Evolutionary conservation across 164 flowering plant genomes (phyloP), one percentile per base, ranked within the genome.

Genomic region (Saururus chinensis): DNA sequence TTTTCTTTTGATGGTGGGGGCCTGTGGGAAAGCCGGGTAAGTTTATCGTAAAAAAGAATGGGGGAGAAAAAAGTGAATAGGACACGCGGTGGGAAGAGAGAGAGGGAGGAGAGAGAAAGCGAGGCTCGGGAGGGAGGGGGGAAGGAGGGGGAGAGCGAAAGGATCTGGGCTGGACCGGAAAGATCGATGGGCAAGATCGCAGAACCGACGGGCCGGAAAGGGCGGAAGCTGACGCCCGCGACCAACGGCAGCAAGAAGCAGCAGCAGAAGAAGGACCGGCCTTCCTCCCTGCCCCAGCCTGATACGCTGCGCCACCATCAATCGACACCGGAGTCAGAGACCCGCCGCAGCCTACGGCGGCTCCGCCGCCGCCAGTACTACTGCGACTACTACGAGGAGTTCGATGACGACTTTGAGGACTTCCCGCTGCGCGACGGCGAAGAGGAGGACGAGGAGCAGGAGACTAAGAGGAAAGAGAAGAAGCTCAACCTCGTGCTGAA

Each of bases 181-280:
- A 30, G 9, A 64, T 10, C 41, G 48, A 88, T 88, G 98, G 85
- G 75, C 24, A 86, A 85, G 84, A 81, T 84, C 82, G 85, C 76
- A 57, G 63, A 54, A 22, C 26, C 68, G 57, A 19, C 63, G 51
- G 62, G 45, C 58, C 52, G 53, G 63, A 37, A 59, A 57, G 48
- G 60, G 61, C 59, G 59, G 61, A 59, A 59, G 63, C 51, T 24
- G 30, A 48, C 51, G 61, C 49, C 49, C 17, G 49, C 49, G 49
- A 17, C 14, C 49, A 17, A 4, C 21, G n/a, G 19, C 25, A 51
- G 45, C 23, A 30, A 14, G 48, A 59, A 40, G 30, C 16, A 45
- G 14, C 22, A 74, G 92, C 81, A 78, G 89, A 87, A 81, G 87
- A 79, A 76, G 59, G 92, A 92, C 17, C 65, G 95, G 60, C 95